Conservation (phyloP, 805 yeast species). For the Priceomyces castillae region DNA sequence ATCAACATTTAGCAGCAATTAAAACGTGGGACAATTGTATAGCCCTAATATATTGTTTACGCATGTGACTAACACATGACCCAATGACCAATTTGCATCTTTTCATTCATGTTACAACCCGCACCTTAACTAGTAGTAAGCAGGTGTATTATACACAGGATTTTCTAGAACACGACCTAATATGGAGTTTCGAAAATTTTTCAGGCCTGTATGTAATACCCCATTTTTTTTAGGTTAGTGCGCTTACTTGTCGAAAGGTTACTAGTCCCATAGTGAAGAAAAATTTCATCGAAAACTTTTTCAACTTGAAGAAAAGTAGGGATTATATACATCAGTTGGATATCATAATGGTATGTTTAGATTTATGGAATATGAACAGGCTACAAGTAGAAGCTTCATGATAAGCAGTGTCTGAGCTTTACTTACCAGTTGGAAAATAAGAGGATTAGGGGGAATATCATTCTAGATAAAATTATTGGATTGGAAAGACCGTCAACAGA, state of each 20-base stretch:
- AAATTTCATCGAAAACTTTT: slow-evolving; percentile 7
- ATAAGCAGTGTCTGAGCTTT: too few relatives aligned
- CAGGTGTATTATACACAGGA: background rate
- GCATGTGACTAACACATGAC: background rate
- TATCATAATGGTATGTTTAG: slow-evolving; percentile 6
- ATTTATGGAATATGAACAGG: background rate
- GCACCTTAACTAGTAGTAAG: background rate
- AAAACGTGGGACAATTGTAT: too few relatives aligned
- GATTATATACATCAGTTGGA: slow-evolving; percentile 4
- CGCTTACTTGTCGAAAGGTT: background rate
- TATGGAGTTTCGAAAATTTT: slow-evolving; percentile 2
- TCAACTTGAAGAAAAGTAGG: slow-evolving; percentile 2
- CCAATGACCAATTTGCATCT: background rate
- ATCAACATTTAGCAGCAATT: too few relatives aligned
- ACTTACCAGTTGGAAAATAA: too few relatives aligned
- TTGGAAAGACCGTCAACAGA: too few relatives aligned
- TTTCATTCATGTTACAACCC: background rate
- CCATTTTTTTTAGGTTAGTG: background rate
- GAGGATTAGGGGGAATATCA: too few relatives aligned
- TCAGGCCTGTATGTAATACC: background rate
- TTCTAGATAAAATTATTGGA: too few relatives aligned
- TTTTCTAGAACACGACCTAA: background rate
- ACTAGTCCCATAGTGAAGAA: slow-evolving; percentile 1
- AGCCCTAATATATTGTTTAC: too few relatives aligned
- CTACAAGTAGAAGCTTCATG: too few relatives aligned